phyloP scores from a whole-genome alignment of 345 rosid species.

The Crucihimalaya himalaica region DNA sequence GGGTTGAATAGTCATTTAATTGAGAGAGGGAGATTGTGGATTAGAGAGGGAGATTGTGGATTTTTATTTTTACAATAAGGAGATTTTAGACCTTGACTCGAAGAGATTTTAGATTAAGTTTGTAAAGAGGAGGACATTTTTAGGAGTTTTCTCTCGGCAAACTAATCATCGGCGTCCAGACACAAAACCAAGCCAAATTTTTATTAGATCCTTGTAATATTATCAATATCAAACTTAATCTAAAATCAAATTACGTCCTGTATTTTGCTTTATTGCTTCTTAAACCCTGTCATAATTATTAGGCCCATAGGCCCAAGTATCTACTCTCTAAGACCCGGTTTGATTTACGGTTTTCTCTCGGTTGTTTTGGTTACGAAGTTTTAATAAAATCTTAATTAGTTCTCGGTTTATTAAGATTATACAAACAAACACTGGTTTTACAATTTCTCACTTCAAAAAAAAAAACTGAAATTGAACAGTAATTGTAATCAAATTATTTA shows the following conservation, averaged over 20 bases:
- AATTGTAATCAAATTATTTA: conserved; percentile 29
- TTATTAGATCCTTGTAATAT: conserved; percentile 1
- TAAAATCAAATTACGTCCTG: background rate
- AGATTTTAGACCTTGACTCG: too few species aligned
- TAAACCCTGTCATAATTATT: background rate
- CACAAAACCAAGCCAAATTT: background rate
- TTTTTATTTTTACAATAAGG: too few species aligned
- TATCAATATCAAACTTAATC: conserved; percentile 2
- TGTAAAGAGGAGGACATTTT: too few species aligned
- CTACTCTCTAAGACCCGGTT: background rate
- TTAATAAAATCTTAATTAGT: background rate
- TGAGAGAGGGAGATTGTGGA: too few species aligned
- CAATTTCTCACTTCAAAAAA: conserved; percentile 19
- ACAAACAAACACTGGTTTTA: conserved; percentile 8
- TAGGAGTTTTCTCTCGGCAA: too few species aligned
- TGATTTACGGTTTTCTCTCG: background rate
- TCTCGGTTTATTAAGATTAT: conserved; percentile 4
- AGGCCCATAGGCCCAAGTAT: conserved; percentile 13
- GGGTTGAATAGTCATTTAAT: too few species aligned
- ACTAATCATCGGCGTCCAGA: conserved; percentile 17
- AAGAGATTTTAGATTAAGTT: too few species aligned
- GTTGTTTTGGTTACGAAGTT: background rate
- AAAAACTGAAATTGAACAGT: background rate
- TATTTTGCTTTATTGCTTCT: background rate
- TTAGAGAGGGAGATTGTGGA: too few species aligned